Evolutionary conservation across 2,329 filamentous ascomycete genomes (phyloP).

Genomic region (Alternaria solani): DNA sequence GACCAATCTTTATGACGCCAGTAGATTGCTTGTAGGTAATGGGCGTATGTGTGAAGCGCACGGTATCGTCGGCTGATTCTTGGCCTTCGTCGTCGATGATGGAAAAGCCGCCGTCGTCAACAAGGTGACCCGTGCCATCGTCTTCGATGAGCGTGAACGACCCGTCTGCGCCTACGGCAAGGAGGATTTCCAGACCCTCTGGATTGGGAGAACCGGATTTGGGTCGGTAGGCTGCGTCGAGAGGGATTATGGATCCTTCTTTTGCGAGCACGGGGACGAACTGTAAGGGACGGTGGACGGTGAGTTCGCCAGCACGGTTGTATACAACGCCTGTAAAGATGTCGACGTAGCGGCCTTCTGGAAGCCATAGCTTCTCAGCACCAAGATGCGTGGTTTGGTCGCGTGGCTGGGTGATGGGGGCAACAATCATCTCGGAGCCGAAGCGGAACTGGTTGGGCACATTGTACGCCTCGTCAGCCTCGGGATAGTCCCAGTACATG

Average conservation of each 20-base stretch:
- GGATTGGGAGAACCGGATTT: conserved; percentile 61
- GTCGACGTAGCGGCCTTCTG: conserved; percentile 63
- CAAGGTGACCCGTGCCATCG: conserved; percentile 44
- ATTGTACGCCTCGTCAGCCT: conserved; percentile 62
- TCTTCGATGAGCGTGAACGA: conserved; percentile 62
- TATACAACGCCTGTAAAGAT: conserved; percentile 67
- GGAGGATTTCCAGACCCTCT: conserved; percentile 57
- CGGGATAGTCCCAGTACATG: conserved; percentile 68
- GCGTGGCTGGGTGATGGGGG: conserved; percentile 63
- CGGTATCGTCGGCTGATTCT: conserved; percentile 29
- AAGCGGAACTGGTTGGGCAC: conserved; percentile 68
- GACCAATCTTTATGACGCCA: conserved; percentile 47
- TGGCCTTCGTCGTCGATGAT: conserved; percentile 54
- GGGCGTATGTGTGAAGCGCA: conserved; percentile 44
- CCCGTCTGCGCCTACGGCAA: conserved; percentile 58
- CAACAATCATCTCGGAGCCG: conserved; percentile 64
- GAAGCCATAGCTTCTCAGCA: conserved; percentile 64
- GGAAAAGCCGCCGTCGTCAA: conserved; percentile 48
- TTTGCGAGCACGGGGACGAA: conserved; percentile 63
- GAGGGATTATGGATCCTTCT: conserved; percentile 66
- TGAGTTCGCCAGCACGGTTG: conserved; percentile 63
- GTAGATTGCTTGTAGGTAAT: conserved; percentile 51
- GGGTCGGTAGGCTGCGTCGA: conserved; percentile 57
- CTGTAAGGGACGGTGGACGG: conserved; percentile 60
- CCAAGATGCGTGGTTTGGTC: conserved; percentile 58